Percentiles rank a stretch among this genome's conserved stretches.
Evolutionary conservation across 345 rosid genomes (phyloP).

Genomic region (Citrus medica): DNA sequence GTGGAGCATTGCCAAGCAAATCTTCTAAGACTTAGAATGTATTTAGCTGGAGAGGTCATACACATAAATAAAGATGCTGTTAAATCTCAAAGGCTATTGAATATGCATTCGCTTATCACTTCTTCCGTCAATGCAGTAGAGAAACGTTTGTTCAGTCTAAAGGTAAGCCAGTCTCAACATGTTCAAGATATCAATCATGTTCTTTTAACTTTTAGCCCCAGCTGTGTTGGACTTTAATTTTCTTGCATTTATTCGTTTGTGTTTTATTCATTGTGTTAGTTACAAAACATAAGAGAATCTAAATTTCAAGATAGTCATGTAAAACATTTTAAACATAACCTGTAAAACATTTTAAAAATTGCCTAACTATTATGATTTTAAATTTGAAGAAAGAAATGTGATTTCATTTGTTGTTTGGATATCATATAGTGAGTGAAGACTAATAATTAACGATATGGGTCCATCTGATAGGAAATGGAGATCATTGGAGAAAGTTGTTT

Average conservation of each 20-base stretch:
- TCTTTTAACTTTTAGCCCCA: not conserved
- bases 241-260: not conserved
- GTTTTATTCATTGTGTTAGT: not conserved
- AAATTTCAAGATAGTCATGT: no score
- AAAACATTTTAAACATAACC: no score
- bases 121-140: constrained; percentile 43
- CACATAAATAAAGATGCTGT: constrained; percentile 38
- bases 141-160: constrained; percentile 59
- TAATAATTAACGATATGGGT: not conserved
- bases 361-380: not conserved
- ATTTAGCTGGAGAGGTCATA: constrained; percentile 63
- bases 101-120: constrained; percentile 56
- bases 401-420: not conserved
- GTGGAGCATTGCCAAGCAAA: constrained; percentile 68
- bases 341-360: not conserved
- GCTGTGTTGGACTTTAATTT: not conserved
- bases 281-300: not conserved
- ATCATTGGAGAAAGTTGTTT: not conserved
- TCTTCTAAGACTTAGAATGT: constrained; percentile 81
- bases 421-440: not conserved
- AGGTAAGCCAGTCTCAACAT: constrained; percentile 39
- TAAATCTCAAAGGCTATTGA: constrained; percentile 48
- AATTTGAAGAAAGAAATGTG: not conserved
- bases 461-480: not conserved
- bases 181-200: no score